Percentiles rank a stretch among this genome's conserved stretches.
Evolutionary conservation across 192 early-diverging fungal species (phyloP).

Genomic region (Linnemannia schmuckeri): DNA sequence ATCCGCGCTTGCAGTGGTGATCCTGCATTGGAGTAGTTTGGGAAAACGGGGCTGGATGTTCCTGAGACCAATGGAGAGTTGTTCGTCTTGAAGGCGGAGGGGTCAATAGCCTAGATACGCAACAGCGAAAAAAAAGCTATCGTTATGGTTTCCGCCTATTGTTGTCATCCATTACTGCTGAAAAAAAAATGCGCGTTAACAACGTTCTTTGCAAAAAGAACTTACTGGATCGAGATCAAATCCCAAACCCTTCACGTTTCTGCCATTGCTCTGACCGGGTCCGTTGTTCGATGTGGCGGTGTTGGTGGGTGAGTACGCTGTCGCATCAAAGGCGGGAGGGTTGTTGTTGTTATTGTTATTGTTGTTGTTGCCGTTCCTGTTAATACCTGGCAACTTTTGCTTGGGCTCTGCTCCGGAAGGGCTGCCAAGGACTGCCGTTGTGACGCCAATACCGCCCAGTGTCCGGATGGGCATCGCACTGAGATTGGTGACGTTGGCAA

Average conservation of each 20-base stretch:
- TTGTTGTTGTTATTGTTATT: background rate
- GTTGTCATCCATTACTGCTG: background rate
- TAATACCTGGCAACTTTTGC: slow-evolving; percentile 47
- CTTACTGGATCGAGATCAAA: slow-evolving; percentile 41
- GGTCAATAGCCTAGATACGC: slow-evolving; percentile 19
- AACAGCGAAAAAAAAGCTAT: background rate
- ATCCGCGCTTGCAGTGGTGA: slow-evolving; percentile 30
- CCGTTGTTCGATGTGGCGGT: slow-evolving; percentile 7
- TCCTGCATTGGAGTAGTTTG: slow-evolving; percentile 22
- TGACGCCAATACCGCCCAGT: slow-evolving; percentile 26
- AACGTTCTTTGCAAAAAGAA: background rate
- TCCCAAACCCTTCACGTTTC: slow-evolving; percentile 27
- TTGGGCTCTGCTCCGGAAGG: slow-evolving; percentile 2
- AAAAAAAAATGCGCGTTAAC: background rate
- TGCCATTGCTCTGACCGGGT: background rate
- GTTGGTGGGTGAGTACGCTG: background rate
- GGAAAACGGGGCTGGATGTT: slow-evolving; percentile 19
- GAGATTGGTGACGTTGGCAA: slow-evolving; percentile 30
- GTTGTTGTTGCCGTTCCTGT: slow-evolving; percentile 21
- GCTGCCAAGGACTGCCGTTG: slow-evolving; percentile 7
- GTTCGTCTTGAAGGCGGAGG: slow-evolving; percentile 6
- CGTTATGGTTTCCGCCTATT: too few species aligned
- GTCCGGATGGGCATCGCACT: slow-evolving; percentile 44
- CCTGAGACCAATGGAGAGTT: slow-evolving; percentile 1
- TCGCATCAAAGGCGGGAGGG: background rate